These are phyloP conservation scores for Saturnispora bothae DNA, from an alignment of 805 yeast genomes.

Conservation along the genomic window DNA sequence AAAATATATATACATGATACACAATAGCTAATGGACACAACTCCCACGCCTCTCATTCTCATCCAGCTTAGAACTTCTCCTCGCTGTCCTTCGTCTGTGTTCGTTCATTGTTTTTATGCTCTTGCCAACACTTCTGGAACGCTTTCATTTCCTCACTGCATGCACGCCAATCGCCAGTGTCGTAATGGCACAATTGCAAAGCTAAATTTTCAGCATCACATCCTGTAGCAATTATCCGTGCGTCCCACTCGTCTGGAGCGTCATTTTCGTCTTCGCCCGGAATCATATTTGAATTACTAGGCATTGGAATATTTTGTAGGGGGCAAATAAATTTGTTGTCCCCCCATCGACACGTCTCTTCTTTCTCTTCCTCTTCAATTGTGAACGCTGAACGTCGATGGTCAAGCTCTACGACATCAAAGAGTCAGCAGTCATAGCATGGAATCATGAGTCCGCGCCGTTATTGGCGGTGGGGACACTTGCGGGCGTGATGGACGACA, in stretches of 20 bases:
- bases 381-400: constrained; percentile 29
- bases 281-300: no score
- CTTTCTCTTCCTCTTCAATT: neutral
- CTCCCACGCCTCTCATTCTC: no score
- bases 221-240: constrained; percentile 64
- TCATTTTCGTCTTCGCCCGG: constrained; percentile 35
- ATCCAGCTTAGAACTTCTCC: no score
- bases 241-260: constrained; percentile 71
- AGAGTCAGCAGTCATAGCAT: constrained; percentile 89
- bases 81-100: constrained; percentile 29
- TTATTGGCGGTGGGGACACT: constrained; percentile 81
- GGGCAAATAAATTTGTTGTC: neutral
- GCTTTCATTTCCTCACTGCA: constrained; percentile 50
- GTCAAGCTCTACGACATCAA: constrained; percentile 77
- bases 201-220: constrained; percentile 64
- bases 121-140: constrained; percentile 34
- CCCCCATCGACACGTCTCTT: constrained; percentile 5
- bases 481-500: constrained; percentile 91
- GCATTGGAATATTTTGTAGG: no score
- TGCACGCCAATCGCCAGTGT: constrained; percentile 71
- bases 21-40: no score
- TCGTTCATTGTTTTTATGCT: constrained; percentile 29
- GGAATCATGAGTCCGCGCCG: constrained; percentile 76
- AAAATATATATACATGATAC: no score
- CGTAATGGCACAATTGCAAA: constrained; percentile 70